Evolutionary conservation across 2,329 filamentous ascomycete genomes (phyloP), one percentile per base, ranked within the genome.

Genomic region (Aureobasidium sp.): DNA sequence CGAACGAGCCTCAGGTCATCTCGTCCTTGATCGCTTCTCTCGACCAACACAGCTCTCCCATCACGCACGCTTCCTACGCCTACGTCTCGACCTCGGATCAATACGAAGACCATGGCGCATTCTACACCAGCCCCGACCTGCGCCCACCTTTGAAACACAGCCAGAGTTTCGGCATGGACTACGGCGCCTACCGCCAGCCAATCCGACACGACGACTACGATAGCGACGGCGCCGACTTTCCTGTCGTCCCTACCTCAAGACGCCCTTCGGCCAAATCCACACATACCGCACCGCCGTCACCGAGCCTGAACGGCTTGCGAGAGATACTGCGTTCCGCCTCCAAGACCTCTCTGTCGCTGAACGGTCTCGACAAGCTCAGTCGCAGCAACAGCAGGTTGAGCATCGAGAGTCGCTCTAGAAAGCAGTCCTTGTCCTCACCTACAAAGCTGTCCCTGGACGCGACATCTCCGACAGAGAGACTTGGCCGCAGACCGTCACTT

Each of bases 171-270:
- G 87, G 88, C 51, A 83, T 90, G 75, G 88, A 90, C 71, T 90
- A 90, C 80, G 84, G 87, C 63, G 81, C 80, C 36, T 57, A 58
- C 20, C 45, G 56, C 11, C 48, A 59, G 79, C 80, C 58, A 79
- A 83, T 73, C 39, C 75, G 78, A 45, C 75, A 78, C 53, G 77
- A 78, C 66, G 65, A 80, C 60, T 78, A 80, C 65, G 76, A 79
- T 39, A 81, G 84, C 71, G 81, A 85, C 75, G 82, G 82, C 45
- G 83, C 82, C 36, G 77, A 80, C 64, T 76, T 90, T 14, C 91
- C 91, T 20, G 83, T 93, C 61, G 83, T 95, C 68, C 87, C 88
- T 66, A 96, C 92, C 36, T 84, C 90, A 36, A 92, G 92, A 73
- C 88, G 87, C 8, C 89, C 89, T 0, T 90, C 88, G 56, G 89